phyloP scores from a whole-genome alignment of 345 rosid species.

The Citrus unshiu region DNA sequence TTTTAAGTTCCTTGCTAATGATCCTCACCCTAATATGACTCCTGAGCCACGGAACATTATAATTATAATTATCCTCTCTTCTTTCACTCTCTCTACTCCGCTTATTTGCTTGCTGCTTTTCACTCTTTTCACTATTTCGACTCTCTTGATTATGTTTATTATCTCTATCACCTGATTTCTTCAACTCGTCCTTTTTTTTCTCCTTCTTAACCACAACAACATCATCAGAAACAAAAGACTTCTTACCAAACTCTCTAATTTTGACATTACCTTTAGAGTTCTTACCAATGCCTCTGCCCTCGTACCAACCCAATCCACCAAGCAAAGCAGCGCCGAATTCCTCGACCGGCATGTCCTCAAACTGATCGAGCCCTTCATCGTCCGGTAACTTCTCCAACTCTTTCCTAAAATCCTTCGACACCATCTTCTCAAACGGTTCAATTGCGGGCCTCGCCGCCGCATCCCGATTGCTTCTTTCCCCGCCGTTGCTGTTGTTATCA shows the following conservation, averaged over 20 bases:
- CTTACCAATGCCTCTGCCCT: slow-evolving; percentile 79
- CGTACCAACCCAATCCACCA: slow-evolving; percentile 84
- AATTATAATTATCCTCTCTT: slow-evolving; percentile 14
- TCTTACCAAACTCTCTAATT: slow-evolving; percentile 47
- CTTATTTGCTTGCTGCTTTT: slow-evolving; percentile 19
- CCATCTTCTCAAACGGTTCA: slow-evolving; percentile 31
- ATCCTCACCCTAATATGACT: slow-evolving; percentile 73
- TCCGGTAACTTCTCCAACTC: slow-evolving; percentile 58
- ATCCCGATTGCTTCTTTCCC: background rate
- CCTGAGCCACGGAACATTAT: slow-evolving; percentile 53
- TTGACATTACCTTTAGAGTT: slow-evolving; percentile 70
- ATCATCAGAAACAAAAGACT: slow-evolving; percentile 23
- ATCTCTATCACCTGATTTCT: background rate
- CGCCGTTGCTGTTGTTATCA: background rate
- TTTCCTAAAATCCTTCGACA: slow-evolving; percentile 45
- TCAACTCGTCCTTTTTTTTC: slow-evolving; percentile 17
- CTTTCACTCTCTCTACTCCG: slow-evolving; percentile 19
- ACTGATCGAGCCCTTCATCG: slow-evolving; percentile 68
- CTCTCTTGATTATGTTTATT: background rate
- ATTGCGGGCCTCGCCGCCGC: background rate
- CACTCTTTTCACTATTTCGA: slow-evolving; percentile 19
- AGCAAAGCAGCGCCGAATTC: slow-evolving; percentile 68
- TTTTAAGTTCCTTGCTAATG: slow-evolving; percentile 59
- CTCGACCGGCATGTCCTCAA: slow-evolving; percentile 70
- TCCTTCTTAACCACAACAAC: slow-evolving; percentile 1